Conservation (phyloP, 1,284 basidiomycete species). For the Lentinula novae-zelandiae region DNA sequence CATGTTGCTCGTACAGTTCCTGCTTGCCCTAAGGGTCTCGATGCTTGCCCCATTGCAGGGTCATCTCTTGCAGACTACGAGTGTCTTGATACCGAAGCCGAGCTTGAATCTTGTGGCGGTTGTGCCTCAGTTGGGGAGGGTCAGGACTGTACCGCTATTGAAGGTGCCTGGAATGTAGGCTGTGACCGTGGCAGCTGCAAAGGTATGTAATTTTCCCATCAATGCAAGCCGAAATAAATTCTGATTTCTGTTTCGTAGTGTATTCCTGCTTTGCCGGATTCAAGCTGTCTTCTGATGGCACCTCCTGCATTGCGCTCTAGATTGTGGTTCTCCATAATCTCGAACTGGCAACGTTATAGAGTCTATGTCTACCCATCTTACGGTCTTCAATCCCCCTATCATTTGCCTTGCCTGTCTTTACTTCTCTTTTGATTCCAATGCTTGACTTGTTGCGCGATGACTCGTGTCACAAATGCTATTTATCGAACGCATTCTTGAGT, state of each 20-base stretch:
- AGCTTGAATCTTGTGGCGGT: constrained; percentile 71
- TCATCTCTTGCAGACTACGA: constrained; percentile 48
- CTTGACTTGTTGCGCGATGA: constrained; percentile 2
- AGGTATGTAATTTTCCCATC: constrained; percentile 36
- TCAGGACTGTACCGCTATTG: constrained; percentile 67
- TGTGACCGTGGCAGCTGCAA: constrained; percentile 58
- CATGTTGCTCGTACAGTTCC: constrained; percentile 32
- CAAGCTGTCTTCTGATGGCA: constrained; percentile 43
- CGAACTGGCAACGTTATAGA: neutral
- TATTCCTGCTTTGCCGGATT: constrained; percentile 59
- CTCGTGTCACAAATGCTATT: neutral
- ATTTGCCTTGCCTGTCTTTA: neutral
- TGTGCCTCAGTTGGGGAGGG: constrained; percentile 62
- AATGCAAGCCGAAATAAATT: constrained; percentile 10
- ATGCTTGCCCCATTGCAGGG: constrained; percentile 59
- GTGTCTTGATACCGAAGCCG: constrained; percentile 53
- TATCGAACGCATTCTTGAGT: neutral
- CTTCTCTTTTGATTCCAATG: neutral
- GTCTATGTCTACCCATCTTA: neutral
- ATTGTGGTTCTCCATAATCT: neutral
- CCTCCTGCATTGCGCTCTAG: constrained; percentile 50
- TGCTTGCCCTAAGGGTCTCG: constrained; percentile 54
- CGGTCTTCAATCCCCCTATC: neutral
- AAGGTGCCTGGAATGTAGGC: constrained; percentile 62
- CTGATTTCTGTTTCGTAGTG: constrained; percentile 33